A percentile compares a stretch with the other conserved stretches of the same genome.
Evolutionary conservation across 768 basidiomycete species (phyloP).

Genomic region (Baorangia bicolor): DNA sequence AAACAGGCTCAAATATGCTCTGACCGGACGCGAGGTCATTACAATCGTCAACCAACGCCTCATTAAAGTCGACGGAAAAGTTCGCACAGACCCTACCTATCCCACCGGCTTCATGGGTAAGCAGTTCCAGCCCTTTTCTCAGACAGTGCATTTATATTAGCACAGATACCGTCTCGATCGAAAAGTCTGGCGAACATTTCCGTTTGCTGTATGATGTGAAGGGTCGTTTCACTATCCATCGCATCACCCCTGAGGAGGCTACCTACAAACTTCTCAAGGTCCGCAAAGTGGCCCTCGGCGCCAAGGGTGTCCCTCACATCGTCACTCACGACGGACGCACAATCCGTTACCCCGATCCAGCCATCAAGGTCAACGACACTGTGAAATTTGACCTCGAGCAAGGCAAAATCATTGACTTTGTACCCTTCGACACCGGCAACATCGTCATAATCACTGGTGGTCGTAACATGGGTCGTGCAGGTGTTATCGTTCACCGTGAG

Average conservation of each 20-base stretch:
- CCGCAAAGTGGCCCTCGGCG: slow-evolving; percentile 85
- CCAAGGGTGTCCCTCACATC: slow-evolving; percentile 92
- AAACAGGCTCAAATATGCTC: slow-evolving; percentile 98
- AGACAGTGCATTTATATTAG: neutral
- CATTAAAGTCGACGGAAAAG: slow-evolving; percentile 98
- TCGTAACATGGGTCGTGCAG: slow-evolving; percentile 98
- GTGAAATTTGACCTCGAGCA: slow-evolving; percentile 96
- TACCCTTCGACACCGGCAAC: slow-evolving; percentile 97
- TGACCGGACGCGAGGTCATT: slow-evolving; percentile 95
- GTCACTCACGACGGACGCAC: slow-evolving; percentile 99
- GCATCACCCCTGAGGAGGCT: slow-evolving; percentile 97
- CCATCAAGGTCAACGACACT: slow-evolving; percentile 94
- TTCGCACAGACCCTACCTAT: slow-evolving; percentile 95
- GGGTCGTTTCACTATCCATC: slow-evolving; percentile 99
- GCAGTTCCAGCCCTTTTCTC: slow-evolving; percentile 17
- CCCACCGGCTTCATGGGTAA: slow-evolving; percentile 97
- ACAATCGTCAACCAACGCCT: slow-evolving; percentile 93
- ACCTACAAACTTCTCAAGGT: slow-evolving; percentile 96
- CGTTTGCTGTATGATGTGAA: slow-evolving; percentile 99
- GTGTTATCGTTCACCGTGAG: slow-evolving; percentile 94
- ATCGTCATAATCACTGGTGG: slow-evolving; percentile 98
- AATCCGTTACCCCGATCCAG: slow-evolving; percentile 98
- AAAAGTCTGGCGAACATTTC: slow-evolving; percentile 99
- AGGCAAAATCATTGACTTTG: slow-evolving; percentile 87
- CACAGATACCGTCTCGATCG: slow-evolving; percentile 91